Conservation (phyloP, 2,329 filamentous ascomycete genomes). For the Penicillium palitans region DNA sequence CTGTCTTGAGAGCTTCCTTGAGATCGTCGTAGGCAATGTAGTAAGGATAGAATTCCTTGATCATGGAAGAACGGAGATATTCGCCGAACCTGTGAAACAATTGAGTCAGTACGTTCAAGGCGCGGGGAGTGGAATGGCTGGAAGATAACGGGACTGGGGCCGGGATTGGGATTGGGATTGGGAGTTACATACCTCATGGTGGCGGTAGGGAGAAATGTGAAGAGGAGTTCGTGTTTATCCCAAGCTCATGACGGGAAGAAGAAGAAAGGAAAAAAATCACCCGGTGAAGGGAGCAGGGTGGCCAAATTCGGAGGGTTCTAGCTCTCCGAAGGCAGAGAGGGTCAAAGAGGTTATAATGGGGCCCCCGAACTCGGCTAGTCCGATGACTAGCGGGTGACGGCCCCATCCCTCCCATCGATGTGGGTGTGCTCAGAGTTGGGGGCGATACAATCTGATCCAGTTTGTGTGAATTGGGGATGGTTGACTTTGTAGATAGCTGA, state of each 20-base stretch:
- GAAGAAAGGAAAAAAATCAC: constrained; percentile 4
- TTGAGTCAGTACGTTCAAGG: constrained; percentile 12
- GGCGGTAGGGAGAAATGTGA: constrained; percentile 1
- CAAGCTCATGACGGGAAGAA: constrained; percentile 7
- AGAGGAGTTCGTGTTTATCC: not conserved
- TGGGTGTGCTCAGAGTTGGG: not conserved
- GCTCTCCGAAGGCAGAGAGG: constrained; percentile 2
- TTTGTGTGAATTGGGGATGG: not conserved
- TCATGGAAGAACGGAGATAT: constrained; percentile 91
- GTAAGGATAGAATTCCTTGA: constrained; percentile 96
- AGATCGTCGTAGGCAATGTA: constrained; percentile 97
- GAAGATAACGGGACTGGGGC: not conserved
- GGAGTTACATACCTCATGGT: constrained; percentile 21
- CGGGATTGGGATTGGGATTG: not conserved
- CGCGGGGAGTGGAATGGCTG: constrained; percentile 7
- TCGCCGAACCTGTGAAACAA: constrained; percentile 72
- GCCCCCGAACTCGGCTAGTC: constrained; percentile 9
- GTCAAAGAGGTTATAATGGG: constrained; percentile 2
- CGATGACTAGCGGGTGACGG: constrained; percentile 15
- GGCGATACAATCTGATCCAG: not conserved
- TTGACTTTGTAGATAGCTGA: not conserved
- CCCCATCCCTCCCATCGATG: constrained; percentile 1
- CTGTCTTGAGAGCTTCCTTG: constrained; percentile 79
- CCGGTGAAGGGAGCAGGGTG: not conserved
- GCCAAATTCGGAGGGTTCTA: constrained; percentile 5